Conservation (phyloP, 306 rosid genomes). For the Malus sylvestris region DNA sequence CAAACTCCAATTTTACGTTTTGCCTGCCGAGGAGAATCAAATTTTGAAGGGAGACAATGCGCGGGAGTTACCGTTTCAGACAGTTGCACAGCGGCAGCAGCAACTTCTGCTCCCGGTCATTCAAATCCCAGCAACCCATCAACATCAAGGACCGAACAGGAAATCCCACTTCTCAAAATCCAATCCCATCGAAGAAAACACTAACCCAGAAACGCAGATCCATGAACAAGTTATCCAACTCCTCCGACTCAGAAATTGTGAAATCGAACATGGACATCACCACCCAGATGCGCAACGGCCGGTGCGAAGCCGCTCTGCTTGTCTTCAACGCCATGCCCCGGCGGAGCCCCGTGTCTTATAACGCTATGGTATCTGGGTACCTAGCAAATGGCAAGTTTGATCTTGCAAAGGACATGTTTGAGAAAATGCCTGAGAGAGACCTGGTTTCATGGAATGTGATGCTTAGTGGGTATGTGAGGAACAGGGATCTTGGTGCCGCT, state of each 20-base stretch:
- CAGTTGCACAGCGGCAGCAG: slow-evolving; percentile 19
- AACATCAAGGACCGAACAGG: slow-evolving; percentile 4
- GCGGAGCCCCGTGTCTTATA: slow-evolving; percentile 62
- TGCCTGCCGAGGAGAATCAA: not conserved
- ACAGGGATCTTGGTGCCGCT: slow-evolving; percentile 48
- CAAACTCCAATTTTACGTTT: not conserved
- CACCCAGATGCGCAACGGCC: slow-evolving; percentile 63
- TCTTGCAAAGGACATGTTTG: slow-evolving; percentile 57
- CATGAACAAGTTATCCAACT: slow-evolving; percentile 10
- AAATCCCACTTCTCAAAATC: not conserved
- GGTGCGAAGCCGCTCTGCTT: slow-evolving; percentile 50
- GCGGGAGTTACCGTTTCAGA: slow-evolving; percentile 28
- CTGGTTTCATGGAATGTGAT: slow-evolving; percentile 74
- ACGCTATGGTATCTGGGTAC: slow-evolving; percentile 72
- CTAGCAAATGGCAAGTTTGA: slow-evolving; percentile 39
- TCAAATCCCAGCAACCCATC: slow-evolving; percentile 21
- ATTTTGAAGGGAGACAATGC: slow-evolving; percentile 9
- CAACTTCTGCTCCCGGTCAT: slow-evolving; percentile 17
- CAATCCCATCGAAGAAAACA: slow-evolving; percentile 30
- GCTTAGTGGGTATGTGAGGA: slow-evolving; percentile 72
- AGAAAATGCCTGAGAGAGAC: slow-evolving; percentile 63
- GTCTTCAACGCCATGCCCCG: slow-evolving; percentile 58
- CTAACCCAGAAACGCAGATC: slow-evolving; percentile 14
- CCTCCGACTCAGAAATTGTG: slow-evolving; percentile 42
- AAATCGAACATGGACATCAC: slow-evolving; percentile 58